phyloP scores from a whole-genome alignment of 2,329 filamentous ascomycete species.

The Talaromyces sp. region DNA sequence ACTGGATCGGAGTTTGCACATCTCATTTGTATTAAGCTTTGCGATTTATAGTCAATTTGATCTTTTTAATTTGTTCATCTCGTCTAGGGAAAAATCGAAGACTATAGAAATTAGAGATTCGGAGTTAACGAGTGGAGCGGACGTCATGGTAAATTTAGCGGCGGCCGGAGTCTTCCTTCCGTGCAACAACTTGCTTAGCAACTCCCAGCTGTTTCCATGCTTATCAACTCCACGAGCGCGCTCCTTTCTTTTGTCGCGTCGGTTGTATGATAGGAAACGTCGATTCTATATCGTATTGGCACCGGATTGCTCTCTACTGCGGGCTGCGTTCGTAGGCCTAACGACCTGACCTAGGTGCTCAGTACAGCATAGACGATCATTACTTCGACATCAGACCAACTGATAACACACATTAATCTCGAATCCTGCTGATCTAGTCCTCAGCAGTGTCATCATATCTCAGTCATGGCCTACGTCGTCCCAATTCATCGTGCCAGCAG shows the following conservation, averaged over 20 bases:
- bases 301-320: background rate
- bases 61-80: background rate
- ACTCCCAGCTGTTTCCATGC: background rate
- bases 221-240: background rate
- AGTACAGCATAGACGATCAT: background rate
- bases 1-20: background rate
- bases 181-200: background rate
- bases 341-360: background rate
- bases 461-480: slow-evolving; percentile 82
- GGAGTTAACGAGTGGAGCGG: background rate
- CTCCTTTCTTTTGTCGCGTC: background rate
- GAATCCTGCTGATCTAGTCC: background rate
- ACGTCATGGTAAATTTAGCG: slow-evolving; percentile 5
- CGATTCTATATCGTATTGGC: background rate
- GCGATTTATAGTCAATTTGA: background rate
- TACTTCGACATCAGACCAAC: background rate
- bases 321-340: background rate
- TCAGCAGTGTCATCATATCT: background rate
- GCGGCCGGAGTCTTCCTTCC: slow-evolving; percentile 1
- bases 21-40: slow-evolving; percentile 3
- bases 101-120: background rate
- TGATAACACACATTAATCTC: background rate
- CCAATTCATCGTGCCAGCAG: slow-evolving; percentile 91
- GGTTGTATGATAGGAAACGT: background rate
- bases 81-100: background rate